Evolutionary conservation across 108 stramenopile genomes (phyloP), one percentile per base, ranked within the genome.

Genomic region (Nitzschia putrida): DNA sequence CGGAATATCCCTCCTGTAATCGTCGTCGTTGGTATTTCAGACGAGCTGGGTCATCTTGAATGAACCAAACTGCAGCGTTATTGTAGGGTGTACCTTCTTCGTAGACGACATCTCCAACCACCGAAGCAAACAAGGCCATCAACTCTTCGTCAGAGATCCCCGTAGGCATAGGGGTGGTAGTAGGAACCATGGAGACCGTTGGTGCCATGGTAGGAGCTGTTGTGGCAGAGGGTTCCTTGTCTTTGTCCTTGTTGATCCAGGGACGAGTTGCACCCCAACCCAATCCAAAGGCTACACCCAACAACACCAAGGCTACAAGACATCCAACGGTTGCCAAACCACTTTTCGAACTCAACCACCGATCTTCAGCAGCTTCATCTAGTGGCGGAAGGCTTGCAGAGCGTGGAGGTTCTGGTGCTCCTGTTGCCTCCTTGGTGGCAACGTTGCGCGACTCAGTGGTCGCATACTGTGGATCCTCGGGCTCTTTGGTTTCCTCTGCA

Each of bases 41-140:
- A 24, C 57, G 55, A 3, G 23, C 13, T 29, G 78, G 78, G 61
- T 79, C 78, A 7, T 60, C 57, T 22, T 51, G 53, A 41, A 79
- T 25, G 0, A 79, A 73, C 78, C 78, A 79, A 12, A 57, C 12
- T 25, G 78, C 78, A 7, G 78, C 78, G 23, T 37, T 37, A 22
- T 67, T 44, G 39, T 72, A 61, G 0, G 78, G 53, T 21, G 78
- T 58, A 1, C 53, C 56, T 11, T 63, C 20, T 7, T 53, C 66
- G n/a, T 56, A 54, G 14, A 69, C 68, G 16, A 10, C 58, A 3
- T 58, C 29, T n/a, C 75, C 68, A 14, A 69, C 68, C 9, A 57
- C 68, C 1, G 54, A 25, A 11, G 39, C 66, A 56, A 69, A 76
- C 23, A 61, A 25, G 12, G 14, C 18, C 16, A 72, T 23, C 22